phyloP scores from a whole-genome alignment of 176 grass and related monocot species.

The Carex parvula region DNA sequence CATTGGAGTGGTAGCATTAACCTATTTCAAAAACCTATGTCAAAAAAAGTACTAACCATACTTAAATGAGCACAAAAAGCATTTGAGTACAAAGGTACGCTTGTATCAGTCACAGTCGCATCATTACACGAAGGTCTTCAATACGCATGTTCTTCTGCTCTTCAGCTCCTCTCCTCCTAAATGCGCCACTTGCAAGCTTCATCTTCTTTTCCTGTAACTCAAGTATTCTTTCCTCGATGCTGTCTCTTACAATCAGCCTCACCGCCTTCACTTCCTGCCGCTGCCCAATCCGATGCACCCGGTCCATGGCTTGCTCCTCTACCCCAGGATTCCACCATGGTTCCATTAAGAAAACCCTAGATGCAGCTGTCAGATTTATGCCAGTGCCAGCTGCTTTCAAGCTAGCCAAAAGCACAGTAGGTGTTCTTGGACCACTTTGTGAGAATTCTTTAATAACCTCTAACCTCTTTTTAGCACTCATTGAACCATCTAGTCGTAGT shows the following conservation, averaged over 20 bases:
- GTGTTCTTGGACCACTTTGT: slow-evolving; percentile 33
- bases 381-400: slow-evolving; percentile 70
- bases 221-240: slow-evolving; percentile 86
- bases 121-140: slow-evolving; percentile 76
- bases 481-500: slow-evolving; percentile 64
- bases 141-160: slow-evolving; percentile 55
- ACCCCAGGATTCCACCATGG: slow-evolving; percentile 94
- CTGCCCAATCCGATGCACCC: slow-evolving; percentile 91
- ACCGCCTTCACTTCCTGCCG: slow-evolving; percentile 63
- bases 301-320: slow-evolving; percentile 96
- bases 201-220: slow-evolving; percentile 77
- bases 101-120: slow-evolving; percentile 33
- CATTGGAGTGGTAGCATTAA: neutral
- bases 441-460: slow-evolving; percentile 60
- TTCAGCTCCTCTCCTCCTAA: slow-evolving; percentile 51
- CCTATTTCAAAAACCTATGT: slow-evolving; percentile 5
- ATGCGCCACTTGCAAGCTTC: slow-evolving; percentile 48
- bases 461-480: slow-evolving; percentile 57
- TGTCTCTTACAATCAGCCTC: slow-evolving; percentile 60
- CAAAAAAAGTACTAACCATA: slow-evolving; percentile 10
- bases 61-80: neutral
- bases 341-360: slow-evolving; percentile 78
- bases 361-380: slow-evolving; percentile 78
- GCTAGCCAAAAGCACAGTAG: slow-evolving; percentile 72
- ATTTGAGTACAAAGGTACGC: too few relatives aligned